Conservation (phyloP, 2,329 filamentous ascomycete genomes). For the Penicillium sp. region DNA sequence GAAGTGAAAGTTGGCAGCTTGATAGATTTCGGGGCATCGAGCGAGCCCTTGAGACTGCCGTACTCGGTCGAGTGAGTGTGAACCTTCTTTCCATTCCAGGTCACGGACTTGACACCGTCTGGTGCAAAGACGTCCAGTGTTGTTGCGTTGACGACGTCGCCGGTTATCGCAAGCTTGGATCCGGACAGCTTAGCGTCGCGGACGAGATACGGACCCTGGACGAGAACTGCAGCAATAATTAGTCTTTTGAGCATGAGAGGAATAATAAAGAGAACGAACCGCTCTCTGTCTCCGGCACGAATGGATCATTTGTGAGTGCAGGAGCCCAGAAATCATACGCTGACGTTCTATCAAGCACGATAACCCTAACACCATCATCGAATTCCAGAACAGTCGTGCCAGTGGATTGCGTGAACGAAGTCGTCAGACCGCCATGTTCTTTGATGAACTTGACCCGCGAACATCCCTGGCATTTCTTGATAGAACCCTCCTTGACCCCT, state of each 20-base stretch:
- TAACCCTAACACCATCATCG: slow-evolving; percentile 50
- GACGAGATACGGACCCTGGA: slow-evolving; percentile 56
- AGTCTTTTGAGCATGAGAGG: neutral
- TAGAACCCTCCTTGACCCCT: slow-evolving; percentile 37
- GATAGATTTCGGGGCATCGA: slow-evolving; percentile 31
- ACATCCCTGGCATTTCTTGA: slow-evolving; percentile 43
- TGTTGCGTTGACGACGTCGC: slow-evolving; percentile 48
- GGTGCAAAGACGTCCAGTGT: slow-evolving; percentile 52
- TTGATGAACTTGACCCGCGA: slow-evolving; percentile 46
- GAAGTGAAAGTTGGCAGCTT: slow-evolving; percentile 34
- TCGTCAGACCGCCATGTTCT: slow-evolving; percentile 43
- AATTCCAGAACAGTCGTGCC: slow-evolving; percentile 50
- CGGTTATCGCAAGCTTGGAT: slow-evolving; percentile 44
- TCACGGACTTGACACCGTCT: slow-evolving; percentile 46
- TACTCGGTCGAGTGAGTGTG: slow-evolving; percentile 37
- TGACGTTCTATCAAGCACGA: slow-evolving; percentile 55
- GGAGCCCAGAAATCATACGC: slow-evolving; percentile 61
- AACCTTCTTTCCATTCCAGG: slow-evolving; percentile 52
- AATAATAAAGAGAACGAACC: slow-evolving; percentile 30
- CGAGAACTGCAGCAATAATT: slow-evolving; percentile 42
- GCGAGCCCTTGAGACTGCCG: slow-evolving; percentile 40
- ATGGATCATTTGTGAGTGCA: slow-evolving; percentile 50
- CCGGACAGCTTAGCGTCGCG: slow-evolving; percentile 45
- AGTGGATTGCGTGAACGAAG: slow-evolving; percentile 51
- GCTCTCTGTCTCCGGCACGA: slow-evolving; percentile 48